phyloP scores from a whole-genome alignment of 441 rosid species.

The Erysimum cheiri region DNA sequence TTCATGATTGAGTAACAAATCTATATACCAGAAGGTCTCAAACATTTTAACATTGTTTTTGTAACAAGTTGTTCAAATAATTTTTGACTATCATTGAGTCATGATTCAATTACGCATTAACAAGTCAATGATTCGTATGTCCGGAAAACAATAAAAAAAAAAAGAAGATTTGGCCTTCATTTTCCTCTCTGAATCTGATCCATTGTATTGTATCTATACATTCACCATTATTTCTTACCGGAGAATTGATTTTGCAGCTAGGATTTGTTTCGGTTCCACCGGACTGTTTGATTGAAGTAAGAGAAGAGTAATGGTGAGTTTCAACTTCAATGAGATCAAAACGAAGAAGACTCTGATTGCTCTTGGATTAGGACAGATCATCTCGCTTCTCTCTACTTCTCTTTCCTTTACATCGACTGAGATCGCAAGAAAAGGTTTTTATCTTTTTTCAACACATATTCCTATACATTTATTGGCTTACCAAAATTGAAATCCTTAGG shows the following conservation, averaged over 20 bases:
- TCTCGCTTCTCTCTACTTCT: constrained; percentile 38
- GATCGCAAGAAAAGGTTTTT: constrained; percentile 30
- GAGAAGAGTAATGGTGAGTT: constrained; percentile 20
- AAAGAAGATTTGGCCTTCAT: not conserved
- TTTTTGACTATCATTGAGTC: no score
- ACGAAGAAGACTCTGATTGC: constrained; percentile 40
- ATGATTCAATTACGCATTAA: no score
- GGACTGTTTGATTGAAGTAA: not conserved
- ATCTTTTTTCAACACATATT: not conserved
- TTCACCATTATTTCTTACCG: not conserved
- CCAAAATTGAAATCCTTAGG: constrained; percentile 47
- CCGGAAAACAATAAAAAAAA: no score
- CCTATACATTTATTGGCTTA: not conserved
- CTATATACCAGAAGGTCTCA: no score
- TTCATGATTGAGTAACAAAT: no score
- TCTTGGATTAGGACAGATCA: constrained; percentile 42
- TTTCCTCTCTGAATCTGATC: not conserved
- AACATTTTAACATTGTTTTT: no score
- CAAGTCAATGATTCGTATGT: no score
- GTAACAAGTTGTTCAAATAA: no score
- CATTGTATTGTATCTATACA: not conserved
- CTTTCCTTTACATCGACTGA: constrained; percentile 7
- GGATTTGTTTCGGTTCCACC: not conserved
- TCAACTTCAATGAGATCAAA: constrained; percentile 21
- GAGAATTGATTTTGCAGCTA: not conserved